These are phyloP conservation scores for Ormosia semicastrata DNA, from an alignment of 306 rosid genomes.

Conservation along the genomic window DNA sequence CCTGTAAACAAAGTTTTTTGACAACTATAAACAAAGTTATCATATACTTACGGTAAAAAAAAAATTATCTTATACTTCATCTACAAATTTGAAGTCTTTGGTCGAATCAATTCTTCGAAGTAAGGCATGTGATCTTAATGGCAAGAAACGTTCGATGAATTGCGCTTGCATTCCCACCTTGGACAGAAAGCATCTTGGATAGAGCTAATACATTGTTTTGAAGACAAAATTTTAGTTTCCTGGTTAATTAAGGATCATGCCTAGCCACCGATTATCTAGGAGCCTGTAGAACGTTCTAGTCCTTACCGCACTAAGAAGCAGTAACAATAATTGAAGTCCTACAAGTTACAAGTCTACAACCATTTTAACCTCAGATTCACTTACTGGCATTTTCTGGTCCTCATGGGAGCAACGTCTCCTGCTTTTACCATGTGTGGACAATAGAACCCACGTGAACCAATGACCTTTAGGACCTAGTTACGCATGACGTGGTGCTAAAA, in stretches of 20 bases:
- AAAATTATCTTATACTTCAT: neutral
- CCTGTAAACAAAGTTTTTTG: too few species aligned
- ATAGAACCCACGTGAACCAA: slow-evolving; percentile 44
- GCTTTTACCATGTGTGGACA: slow-evolving; percentile 39
- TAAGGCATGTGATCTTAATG: neutral
- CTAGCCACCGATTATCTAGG: too few species aligned
- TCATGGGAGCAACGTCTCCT: slow-evolving; percentile 33
- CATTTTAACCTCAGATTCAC: slow-evolving; percentile 18
- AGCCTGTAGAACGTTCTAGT: slow-evolving; percentile 12
- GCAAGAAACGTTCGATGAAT: neutral
- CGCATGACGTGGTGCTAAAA: slow-evolving; percentile 38
- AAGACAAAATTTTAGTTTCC: neutral
- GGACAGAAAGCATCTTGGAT: neutral
- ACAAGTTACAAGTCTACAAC: neutral
- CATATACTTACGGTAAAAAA: too few species aligned
- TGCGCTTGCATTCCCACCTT: neutral
- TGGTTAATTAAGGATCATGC: neutral
- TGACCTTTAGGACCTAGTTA: slow-evolving; percentile 18
- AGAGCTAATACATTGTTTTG: neutral
- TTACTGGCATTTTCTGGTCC: neutral
- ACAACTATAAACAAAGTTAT: too few species aligned
- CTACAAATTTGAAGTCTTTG: neutral
- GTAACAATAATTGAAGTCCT: slow-evolving; percentile 9
- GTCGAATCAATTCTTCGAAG: neutral
- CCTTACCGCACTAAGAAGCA: neutral